phyloP scores from a whole-genome alignment of 352 stramenopile species.

The Phytophthora pisi region DNA sequence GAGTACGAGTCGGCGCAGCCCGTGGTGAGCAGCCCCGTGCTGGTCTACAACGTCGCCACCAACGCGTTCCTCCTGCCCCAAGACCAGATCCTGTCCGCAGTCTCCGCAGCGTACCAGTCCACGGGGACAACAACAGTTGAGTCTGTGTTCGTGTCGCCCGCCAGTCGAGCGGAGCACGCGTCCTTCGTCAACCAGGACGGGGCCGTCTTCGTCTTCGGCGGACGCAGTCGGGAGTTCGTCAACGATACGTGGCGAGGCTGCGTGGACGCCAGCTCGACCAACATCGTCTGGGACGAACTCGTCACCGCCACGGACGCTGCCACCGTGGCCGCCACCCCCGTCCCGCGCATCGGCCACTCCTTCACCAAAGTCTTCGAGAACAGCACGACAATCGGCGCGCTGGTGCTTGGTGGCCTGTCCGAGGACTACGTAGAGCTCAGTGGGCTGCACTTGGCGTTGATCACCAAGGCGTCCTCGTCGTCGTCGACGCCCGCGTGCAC shows the following conservation, averaged over 20 bases:
- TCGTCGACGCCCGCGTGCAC: constrained; percentile 10
- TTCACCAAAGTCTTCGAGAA: constrained; percentile 68
- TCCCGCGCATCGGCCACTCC: constrained; percentile 61
- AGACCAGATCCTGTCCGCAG: constrained; percentile 60
- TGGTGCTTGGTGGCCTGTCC: constrained; percentile 60
- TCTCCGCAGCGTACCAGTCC: constrained; percentile 26
- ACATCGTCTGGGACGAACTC: constrained; percentile 62
- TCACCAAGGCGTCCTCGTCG: constrained; percentile 35
- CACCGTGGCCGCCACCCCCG: constrained; percentile 36
- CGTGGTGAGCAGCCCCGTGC: constrained; percentile 53
- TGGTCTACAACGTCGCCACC: constrained; percentile 53
- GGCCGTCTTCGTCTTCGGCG: constrained; percentile 58
- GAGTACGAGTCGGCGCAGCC: constrained; percentile 76
- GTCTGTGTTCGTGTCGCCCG: constrained; percentile 63
- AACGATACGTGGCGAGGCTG: constrained; percentile 72
- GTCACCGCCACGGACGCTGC: constrained; percentile 37
- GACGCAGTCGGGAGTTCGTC: constrained; percentile 59
- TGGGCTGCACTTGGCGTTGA: constrained; percentile 51
- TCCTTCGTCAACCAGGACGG: constrained; percentile 39
- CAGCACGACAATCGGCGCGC: constrained; percentile 35
- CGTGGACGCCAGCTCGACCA: constrained; percentile 42
- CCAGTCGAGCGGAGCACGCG: constrained; percentile 64
- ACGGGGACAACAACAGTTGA: constrained; percentile 28
- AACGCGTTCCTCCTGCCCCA: constrained; percentile 49
- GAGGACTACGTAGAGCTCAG: constrained; percentile 51